Conservation (phyloP, 768 basidiomycete genomes). For the Tricholoma matsutake region DNA sequence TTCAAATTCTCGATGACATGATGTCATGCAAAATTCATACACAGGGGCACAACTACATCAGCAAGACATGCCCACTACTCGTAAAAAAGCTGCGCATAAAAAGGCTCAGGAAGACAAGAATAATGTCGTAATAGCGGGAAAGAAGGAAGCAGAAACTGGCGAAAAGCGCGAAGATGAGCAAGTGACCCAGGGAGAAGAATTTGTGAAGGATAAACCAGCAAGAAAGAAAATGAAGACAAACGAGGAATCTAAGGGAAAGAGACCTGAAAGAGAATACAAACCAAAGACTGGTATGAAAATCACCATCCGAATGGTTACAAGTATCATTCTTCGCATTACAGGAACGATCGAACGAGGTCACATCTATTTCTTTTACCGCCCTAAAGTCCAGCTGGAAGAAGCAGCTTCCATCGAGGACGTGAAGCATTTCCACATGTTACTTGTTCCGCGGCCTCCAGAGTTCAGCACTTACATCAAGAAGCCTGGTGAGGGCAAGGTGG, state of each 20-base stretch:
- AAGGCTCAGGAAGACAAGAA: conserved; percentile 4
- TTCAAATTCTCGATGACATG: no score
- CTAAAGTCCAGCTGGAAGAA: conserved; percentile 51
- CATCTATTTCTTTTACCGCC: conserved; percentile 65
- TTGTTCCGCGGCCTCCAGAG: conserved; percentile 52
- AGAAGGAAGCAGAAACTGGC: not conserved
- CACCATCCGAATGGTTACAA: not conserved
- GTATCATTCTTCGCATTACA: conserved; percentile 15
- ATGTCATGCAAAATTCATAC: not conserved
- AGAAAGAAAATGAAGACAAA: not conserved
- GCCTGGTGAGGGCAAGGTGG: conserved; percentile 14
- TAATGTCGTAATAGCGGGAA: conserved; percentile 5
- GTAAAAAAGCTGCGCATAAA: conserved; percentile 21
- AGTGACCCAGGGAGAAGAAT: not conserved
- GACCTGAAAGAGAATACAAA: conserved; percentile 5
- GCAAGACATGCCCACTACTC: conserved; percentile 32
- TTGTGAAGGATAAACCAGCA: not conserved
- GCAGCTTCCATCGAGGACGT: conserved; percentile 56
- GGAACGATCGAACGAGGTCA: conserved; percentile 58
- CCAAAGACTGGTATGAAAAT: conserved; percentile 7
- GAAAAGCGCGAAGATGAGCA: not conserved
- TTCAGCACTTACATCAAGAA: conserved; percentile 26
- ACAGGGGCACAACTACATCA: not conserved
- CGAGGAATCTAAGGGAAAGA: conserved; percentile 3
- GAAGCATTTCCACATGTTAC: conserved; percentile 54